These are phyloP conservation scores for Epichloe coenophiala DNA, from an alignment of 2,329 filamentous ascomycete genomes.

Conservation along the genomic window DNA sequence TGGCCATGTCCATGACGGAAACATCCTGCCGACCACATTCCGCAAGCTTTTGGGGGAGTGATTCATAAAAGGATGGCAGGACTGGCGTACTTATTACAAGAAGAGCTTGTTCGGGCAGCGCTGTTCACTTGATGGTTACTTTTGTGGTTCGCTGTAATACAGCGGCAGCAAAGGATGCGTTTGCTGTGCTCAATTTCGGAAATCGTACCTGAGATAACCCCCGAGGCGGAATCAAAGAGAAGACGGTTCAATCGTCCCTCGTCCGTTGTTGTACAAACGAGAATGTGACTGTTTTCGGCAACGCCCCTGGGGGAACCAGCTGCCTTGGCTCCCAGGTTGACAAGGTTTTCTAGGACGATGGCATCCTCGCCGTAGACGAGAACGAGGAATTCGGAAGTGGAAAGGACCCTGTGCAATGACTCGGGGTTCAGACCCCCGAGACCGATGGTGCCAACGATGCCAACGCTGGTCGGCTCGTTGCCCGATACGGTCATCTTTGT, in stretches of 20 bases:
- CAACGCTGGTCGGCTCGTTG: background rate
- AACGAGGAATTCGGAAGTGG: background rate
- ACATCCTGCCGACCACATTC: background rate
- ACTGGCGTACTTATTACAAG: slow-evolving; percentile 5
- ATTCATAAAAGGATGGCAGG: slow-evolving; percentile 1
- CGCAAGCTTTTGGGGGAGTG: background rate
- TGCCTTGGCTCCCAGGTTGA: background rate
- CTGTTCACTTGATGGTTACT: background rate
- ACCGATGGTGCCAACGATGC: slow-evolving; percentile 3
- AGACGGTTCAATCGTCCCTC: slow-evolving; percentile 2
- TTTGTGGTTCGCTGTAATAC: too few relatives aligned
- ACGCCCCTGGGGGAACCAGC: background rate
- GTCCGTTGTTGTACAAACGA: slow-evolving; percentile 4
- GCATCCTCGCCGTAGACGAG: background rate
- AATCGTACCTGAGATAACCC: too few relatives aligned
- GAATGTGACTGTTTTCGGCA: background rate
- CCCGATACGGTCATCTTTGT: background rate
- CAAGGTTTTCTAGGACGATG: background rate
- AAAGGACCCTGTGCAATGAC: background rate
- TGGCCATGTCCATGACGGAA: slow-evolving; percentile 5
- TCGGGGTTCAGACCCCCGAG: background rate
- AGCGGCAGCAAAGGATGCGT: too few relatives aligned
- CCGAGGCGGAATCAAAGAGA: background rate
- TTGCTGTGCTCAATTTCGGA: too few relatives aligned
- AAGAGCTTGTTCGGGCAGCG: background rate